phyloP scores from a whole-genome alignment of 2,329 filamentous ascomycete species.

The Penicillium janthinellum region DNA sequence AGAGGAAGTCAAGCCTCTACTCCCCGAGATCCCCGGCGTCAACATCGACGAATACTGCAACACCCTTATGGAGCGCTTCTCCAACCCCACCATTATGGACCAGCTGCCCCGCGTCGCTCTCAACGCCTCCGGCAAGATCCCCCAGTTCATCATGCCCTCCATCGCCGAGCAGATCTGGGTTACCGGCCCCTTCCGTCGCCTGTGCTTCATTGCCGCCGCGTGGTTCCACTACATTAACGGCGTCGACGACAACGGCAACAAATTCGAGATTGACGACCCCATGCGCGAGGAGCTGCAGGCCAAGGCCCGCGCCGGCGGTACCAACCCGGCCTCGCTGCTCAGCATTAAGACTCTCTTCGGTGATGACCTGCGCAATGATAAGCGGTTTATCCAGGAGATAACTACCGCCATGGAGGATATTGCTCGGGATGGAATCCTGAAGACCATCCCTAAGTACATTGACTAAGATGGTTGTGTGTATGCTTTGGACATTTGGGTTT shows the following conservation, averaged over 20 bases:
- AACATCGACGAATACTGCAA: constrained; percentile 56
- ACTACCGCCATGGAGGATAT: constrained; percentile 53
- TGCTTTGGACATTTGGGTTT: background rate
- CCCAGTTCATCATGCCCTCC: constrained; percentile 47
- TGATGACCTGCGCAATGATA: constrained; percentile 53
- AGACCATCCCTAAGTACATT: constrained; percentile 55
- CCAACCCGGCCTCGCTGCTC: constrained; percentile 47
- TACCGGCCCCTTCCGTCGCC: constrained; percentile 48
- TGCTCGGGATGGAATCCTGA: constrained; percentile 51
- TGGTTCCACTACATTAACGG: constrained; percentile 58
- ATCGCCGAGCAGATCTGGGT: constrained; percentile 49
- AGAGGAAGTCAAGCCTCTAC: constrained; percentile 55
- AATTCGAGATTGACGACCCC: constrained; percentile 49
- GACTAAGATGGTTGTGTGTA: constrained; percentile 24
- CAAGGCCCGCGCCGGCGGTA: constrained; percentile 49
- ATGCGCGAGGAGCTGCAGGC: constrained; percentile 53
- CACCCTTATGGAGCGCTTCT: constrained; percentile 58
- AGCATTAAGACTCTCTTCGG: constrained; percentile 53
- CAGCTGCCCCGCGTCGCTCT: constrained; percentile 56
- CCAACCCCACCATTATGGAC: constrained; percentile 60
- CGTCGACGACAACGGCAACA: constrained; percentile 52
- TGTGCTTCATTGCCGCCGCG: constrained; percentile 52
- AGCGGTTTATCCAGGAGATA: constrained; percentile 53
- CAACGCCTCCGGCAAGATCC: constrained; percentile 57
- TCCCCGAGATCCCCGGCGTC: constrained; percentile 55